A percentile compares a stretch with the other conserved stretches of the same genome.
Conservation (phyloP, 2,329 filamentous ascomycete species). For the Phaeosphaeriaceae sp. region DNA sequence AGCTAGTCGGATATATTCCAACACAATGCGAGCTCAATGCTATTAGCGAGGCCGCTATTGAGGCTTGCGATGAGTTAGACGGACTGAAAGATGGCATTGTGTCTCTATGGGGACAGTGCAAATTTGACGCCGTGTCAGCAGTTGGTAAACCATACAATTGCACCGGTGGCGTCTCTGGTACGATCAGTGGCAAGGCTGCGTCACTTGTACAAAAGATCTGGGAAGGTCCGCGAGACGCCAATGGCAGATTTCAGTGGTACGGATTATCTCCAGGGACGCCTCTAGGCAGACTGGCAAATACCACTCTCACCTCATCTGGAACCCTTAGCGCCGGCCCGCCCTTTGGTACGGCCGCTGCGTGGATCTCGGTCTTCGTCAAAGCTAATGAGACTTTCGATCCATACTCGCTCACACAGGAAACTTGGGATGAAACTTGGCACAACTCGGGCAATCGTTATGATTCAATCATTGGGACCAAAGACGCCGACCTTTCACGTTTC, state of each 20-base stretch:
- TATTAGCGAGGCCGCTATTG: slow-evolving; percentile 23
- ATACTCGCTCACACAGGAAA: neutral
- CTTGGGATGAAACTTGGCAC: slow-evolving; percentile 7
- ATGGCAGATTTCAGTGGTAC: slow-evolving; percentile 27
- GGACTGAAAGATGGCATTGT: slow-evolving; percentile 30
- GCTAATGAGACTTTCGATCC: slow-evolving; percentile 16
- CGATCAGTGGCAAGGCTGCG: slow-evolving; percentile 19
- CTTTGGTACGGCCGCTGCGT: slow-evolving; percentile 2
- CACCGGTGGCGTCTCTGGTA: neutral
- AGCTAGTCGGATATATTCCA: slow-evolving; percentile 7
- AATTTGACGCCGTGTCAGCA: no score
- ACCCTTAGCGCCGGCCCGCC: slow-evolving; percentile 13
- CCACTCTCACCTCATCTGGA: slow-evolving; percentile 5
- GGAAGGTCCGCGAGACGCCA: slow-evolving; percentile 17
- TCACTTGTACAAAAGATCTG: slow-evolving; percentile 22
- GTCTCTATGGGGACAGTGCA: neutral
- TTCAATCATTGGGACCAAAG: slow-evolving; percentile 19
- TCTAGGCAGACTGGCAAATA: slow-evolving; percentile 20
- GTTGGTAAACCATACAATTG: no score
- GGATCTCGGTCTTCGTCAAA: slow-evolving; percentile 17
- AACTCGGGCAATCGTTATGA: slow-evolving; percentile 11
- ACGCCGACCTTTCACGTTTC: slow-evolving; percentile 29
- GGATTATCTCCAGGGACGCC: slow-evolving; percentile 14
- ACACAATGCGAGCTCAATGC: slow-evolving; percentile 27
- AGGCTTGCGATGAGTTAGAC: slow-evolving; percentile 32